Percentiles rank a stretch among this genome's conserved stretches.
Conservation (phyloP, 352 stramenopile genomes). For the Phytophthora megakarya region DNA sequence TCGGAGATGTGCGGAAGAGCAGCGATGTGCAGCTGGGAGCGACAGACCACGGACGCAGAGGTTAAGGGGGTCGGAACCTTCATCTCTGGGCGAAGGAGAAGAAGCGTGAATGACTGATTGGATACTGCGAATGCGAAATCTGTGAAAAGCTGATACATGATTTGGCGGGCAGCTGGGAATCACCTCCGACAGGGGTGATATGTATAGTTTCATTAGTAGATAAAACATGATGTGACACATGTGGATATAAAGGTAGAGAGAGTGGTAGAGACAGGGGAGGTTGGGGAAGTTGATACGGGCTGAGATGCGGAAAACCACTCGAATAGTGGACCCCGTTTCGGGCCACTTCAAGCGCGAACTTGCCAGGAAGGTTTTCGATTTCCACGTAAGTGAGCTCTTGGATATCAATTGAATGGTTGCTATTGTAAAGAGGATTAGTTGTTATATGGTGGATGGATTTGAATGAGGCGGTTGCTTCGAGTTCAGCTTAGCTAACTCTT, state of each 20-base stretch:
- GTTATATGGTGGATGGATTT: neutral
- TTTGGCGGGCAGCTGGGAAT: neutral
- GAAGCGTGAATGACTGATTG: slow-evolving; percentile 31
- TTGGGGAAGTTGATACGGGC: neutral
- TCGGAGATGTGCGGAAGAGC: slow-evolving; percentile 35
- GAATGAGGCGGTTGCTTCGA: slow-evolving; percentile 5
- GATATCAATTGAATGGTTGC: slow-evolving; percentile 16
- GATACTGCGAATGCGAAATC: slow-evolving; percentile 17
- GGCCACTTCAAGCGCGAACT: slow-evolving; percentile 6
- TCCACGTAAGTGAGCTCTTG: slow-evolving; percentile 20
- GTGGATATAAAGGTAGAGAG: neutral
- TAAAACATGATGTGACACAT: neutral
- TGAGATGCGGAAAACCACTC: neutral
- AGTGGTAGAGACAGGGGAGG: neutral
- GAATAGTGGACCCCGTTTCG: neutral
- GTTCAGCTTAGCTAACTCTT: neutral
- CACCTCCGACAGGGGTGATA: too few species aligned
- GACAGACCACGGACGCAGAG: slow-evolving; percentile 22
- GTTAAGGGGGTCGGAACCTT: slow-evolving; percentile 15
- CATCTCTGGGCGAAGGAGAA: slow-evolving; percentile 15
- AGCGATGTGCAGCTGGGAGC: slow-evolving; percentile 23
- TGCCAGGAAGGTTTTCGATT: neutral
- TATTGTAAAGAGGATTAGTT: neutral
- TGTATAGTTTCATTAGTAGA: neutral
- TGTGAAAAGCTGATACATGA: slow-evolving; percentile 5